These are phyloP conservation scores for Diaporthe citrichinensis DNA, from an alignment of 2,329 filamentous ascomycete genomes.

Conservation along the genomic window DNA sequence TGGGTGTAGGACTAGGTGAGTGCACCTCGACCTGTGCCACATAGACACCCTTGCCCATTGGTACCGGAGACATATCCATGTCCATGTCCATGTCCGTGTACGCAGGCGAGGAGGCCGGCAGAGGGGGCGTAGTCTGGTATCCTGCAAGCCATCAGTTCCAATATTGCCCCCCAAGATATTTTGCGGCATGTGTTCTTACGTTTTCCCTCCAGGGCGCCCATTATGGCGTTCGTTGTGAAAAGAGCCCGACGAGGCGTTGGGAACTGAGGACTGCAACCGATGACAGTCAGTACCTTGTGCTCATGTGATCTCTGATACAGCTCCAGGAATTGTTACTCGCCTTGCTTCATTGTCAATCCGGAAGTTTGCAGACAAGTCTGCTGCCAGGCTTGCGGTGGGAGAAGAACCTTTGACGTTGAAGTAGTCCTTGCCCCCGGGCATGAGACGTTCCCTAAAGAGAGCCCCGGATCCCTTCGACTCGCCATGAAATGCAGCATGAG, in stretches of 20 bases:
- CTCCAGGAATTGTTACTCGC: conserved; percentile 63
- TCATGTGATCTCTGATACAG: neutral
- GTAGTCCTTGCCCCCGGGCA: conserved; percentile 78
- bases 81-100: conserved; percentile 68
- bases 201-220: conserved; percentile 68
- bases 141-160: conserved; percentile 63
- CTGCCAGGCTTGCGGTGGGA: conserved; percentile 89
- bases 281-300: conserved; percentile 41
- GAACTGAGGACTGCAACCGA: conserved; percentile 77
- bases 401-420: conserved; percentile 89
- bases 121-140: conserved; percentile 85
- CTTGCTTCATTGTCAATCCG: conserved; percentile 88
- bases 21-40: conserved; percentile 75
- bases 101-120: conserved; percentile 84
- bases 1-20: conserved; percentile 77
- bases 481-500: conserved; percentile 63
- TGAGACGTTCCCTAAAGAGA: conserved; percentile 82
- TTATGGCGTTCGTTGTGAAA: conserved; percentile 81
- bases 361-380: conserved; percentile 97
- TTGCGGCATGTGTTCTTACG: conserved; percentile 63
- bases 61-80: conserved; percentile 95
- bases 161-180: conserved; percentile 14
- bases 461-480: conserved; percentile 74
- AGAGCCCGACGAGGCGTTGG: conserved; percentile 87
- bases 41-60: conserved; percentile 82